A percentile compares a stretch with the other conserved stretches of the same genome.
Evolutionary conservation across 2,329 filamentous ascomycete genomes (phyloP).

Genomic region (Colletotrichum viniferum): DNA sequence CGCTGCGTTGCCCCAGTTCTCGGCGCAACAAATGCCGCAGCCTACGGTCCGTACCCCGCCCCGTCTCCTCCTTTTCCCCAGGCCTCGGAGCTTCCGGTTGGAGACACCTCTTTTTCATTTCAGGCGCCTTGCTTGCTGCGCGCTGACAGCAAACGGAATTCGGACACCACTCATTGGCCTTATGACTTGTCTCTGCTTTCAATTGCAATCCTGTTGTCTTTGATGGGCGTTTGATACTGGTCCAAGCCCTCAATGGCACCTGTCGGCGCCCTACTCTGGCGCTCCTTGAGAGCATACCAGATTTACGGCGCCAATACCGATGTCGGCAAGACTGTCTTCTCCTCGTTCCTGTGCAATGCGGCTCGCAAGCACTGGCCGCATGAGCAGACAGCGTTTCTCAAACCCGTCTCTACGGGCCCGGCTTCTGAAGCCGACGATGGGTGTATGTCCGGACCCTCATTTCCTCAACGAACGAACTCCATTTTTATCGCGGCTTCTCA

Average conservation of each 20-base stretch:
- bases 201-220: neutral
- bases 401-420: slow-evolving; percentile 82
- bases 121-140: neutral
- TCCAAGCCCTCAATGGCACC: slow-evolving; percentile 40
- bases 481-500: neutral
- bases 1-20: neutral
- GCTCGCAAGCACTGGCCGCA: slow-evolving; percentile 50
- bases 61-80: neutral
- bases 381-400: slow-evolving; percentile 68
- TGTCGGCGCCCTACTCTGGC: slow-evolving; percentile 68
- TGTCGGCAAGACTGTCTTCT: slow-evolving; percentile 84
- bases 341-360: slow-evolving; percentile 72
- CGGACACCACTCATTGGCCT: neutral
- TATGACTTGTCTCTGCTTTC: neutral
- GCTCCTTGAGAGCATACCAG: slow-evolving; percentile 71
- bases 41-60: neutral
- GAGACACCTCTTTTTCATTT: neutral
- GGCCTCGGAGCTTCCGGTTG: neutral
- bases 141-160: neutral
- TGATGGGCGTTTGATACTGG: neutral
- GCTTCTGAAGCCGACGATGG: slow-evolving; percentile 71
- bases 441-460: slow-evolving; percentile 45
- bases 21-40: slow-evolving; percentile 17
- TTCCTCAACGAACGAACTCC: neutral
- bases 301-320: slow-evolving; percentile 85